These are phyloP conservation scores for Umbelopsis sp. DNA, from an alignment of 371 early-diverging fungal genomes.

Conservation along the genomic window DNA sequence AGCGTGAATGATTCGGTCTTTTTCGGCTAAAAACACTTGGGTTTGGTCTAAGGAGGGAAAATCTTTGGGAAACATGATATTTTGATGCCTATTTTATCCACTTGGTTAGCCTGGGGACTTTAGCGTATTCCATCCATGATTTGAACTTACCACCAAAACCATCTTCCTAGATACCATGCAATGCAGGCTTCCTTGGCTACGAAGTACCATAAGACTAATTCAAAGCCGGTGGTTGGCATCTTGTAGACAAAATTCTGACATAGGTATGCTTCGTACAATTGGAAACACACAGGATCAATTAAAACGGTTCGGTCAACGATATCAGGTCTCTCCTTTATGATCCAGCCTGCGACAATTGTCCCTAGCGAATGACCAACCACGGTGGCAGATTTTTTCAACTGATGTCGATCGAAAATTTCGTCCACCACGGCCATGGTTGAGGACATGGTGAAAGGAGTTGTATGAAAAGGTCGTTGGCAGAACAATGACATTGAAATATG, in stretches of 20 bases:
- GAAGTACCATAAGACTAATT: constrained; percentile 31
- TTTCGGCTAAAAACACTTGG: constrained; percentile 47
- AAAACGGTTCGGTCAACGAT: constrained; percentile 24
- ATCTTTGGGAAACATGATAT: constrained; percentile 12
- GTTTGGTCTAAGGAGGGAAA: constrained; percentile 28
- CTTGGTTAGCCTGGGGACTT: neutral
- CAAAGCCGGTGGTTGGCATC: constrained; percentile 22
- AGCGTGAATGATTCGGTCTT: constrained; percentile 52
- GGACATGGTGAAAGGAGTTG: constrained; percentile 19
- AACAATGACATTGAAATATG: constrained; percentile 35
- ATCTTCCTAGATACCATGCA: constrained; percentile 19
- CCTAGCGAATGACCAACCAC: constrained; percentile 34
- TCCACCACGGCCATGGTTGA: constrained; percentile 21
- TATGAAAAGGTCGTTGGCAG: constrained; percentile 17
- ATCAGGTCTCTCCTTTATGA: constrained; percentile 19
- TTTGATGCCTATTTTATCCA: neutral
- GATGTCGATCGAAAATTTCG: constrained; percentile 18
- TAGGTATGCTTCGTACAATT: constrained; percentile 27
- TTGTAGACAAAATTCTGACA: constrained; percentile 39
- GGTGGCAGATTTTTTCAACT: constrained; percentile 15
- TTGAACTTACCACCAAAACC: constrained; percentile 21
- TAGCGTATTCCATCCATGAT: neutral
- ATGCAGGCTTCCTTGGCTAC: constrained; percentile 23
- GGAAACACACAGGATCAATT: constrained; percentile 33
- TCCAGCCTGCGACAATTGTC: constrained; percentile 31